A percentile compares a stretch with the other conserved stretches of the same genome.
These are phyloP conservation scores for Candida albicans DNA, from an alignment of 1,139 yeast genomes.

Conservation along the genomic window DNA sequence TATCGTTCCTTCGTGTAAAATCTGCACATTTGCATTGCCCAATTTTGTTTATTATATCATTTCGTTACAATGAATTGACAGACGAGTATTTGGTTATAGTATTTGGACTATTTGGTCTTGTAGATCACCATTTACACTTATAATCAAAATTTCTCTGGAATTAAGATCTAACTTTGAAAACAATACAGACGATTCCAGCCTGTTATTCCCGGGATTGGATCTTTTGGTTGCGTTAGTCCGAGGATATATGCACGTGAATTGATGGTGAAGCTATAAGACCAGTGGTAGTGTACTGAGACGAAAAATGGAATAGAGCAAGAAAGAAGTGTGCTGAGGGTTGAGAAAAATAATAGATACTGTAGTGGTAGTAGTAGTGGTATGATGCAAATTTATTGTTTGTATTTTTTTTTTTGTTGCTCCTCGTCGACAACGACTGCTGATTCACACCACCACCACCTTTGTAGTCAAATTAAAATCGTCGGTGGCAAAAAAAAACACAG, in stretches of 20 bases:
- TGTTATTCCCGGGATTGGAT: background rate
- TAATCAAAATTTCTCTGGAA: too few relatives aligned
- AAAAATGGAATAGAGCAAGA: too few relatives aligned
- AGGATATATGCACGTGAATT: background rate
- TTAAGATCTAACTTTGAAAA: background rate
- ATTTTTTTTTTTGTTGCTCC: background rate
- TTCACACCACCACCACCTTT: slow-evolving; percentile 2
- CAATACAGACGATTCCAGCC: background rate
- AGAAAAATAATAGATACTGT: background rate
- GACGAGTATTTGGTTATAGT: too few relatives aligned
- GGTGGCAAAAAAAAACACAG: background rate
- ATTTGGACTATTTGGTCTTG: too few relatives aligned
- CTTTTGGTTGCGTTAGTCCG: background rate
- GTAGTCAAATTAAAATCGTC: background rate
- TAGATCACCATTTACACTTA: too few relatives aligned
- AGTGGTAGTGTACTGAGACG: too few relatives aligned
- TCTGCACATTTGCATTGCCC: too few relatives aligned
- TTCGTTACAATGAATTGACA: too few relatives aligned
- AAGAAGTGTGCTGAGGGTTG: background rate
- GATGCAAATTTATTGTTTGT: background rate
- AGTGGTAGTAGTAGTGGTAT: background rate
- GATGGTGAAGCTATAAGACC: background rate
- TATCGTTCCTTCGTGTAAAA: too few relatives aligned
- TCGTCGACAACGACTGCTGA: background rate
- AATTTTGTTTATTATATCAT: too few relatives aligned